phyloP scores from a whole-genome alignment of 148 eudicot genomes.

The Cornus kousa region DNA sequence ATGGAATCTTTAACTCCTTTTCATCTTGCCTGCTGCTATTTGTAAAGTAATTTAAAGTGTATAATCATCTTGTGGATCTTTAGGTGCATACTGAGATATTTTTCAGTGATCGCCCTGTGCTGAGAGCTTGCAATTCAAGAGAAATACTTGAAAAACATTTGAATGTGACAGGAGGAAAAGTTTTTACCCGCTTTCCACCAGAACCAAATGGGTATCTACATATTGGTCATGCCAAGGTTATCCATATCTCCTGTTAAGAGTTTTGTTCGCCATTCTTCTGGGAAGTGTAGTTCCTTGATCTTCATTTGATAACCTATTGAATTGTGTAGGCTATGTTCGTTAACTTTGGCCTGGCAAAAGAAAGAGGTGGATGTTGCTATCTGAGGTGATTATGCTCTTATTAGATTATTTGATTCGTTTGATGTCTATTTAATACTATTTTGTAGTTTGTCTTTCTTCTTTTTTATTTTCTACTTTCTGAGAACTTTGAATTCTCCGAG shows the following conservation, averaged over 20 bases:
- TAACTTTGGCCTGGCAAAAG: slow-evolving; percentile 96
- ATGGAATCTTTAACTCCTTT: not conserved
- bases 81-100: slow-evolving; percentile 95
- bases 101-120: slow-evolving; percentile 70
- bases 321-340: slow-evolving; percentile 82
- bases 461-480: too few relatives aligned
- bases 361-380: slow-evolving; percentile 87
- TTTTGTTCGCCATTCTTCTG: slow-evolving; percentile 9
- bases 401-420: not conserved
- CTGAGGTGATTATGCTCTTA: slow-evolving; percentile 50
- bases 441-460: not conserved
- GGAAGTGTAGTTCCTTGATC: not conserved
- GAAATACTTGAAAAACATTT: slow-evolving; percentile 77
- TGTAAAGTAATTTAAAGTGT: not conserved
- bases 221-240: slow-evolving; percentile 98
- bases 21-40: slow-evolving; percentile 11
- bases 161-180: slow-evolving; percentile 76
- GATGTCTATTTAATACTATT: not conserved
- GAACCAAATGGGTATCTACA: slow-evolving; percentile 99
- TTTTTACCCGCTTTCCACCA: slow-evolving; percentile 90
- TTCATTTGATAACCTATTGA: slow-evolving; percentile 5
- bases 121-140: slow-evolving; percentile 81
- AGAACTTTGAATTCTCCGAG: too few relatives aligned
- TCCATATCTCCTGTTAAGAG: slow-evolving; percentile 1
- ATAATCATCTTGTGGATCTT: slow-evolving; percentile 12